Evolutionary conservation across 768 basidiomycete genomes (phyloP), one percentile per base, ranked within the genome.

Genomic region (Calocera viscosa): DNA sequence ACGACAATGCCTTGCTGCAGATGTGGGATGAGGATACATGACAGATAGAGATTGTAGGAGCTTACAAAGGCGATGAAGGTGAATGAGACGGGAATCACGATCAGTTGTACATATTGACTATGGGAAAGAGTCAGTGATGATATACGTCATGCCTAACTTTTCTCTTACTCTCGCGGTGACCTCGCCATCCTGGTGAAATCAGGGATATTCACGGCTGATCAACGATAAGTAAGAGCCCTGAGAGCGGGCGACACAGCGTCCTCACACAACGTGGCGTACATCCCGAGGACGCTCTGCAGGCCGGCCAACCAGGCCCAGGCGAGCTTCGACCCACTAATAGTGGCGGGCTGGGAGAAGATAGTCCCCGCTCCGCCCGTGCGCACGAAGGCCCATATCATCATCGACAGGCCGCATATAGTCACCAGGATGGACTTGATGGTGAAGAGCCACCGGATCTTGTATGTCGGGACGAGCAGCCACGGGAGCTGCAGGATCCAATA

Each of bases 121-220:
- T 7, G 7, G 19, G 24, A 5, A 19, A 19, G 19, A 8, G 43
- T 47, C 19, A 19, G 43, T 7, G 19, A 47, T 24, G 43, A 19
- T 3, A 7, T 5, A 7, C 14, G 24, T 19, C 8, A 47, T 47
- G 43, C 8, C 16, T 7, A 7, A 17, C 5, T 3, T 24, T 5
- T 47, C 19, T 3, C 43, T 24, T 47, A 47, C 43, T 83, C 82
- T 76, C 81, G 69, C 10, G 70, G 53, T 0, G 40, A 64, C 33
- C 68, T 70, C 69, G 90, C 88, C 75, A 93, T 93, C 72, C 91
- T 83, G 80, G 91, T 91, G 72, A 94, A 91, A 75, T 94, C 92
- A 0, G 91, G 87, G 67, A 91, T 90, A 71, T 91, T 91, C 70
- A 73, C 66, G 1, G 73, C 69, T 28, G 32, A 19, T 14, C 30